Base-by-base conservation (phyloP, 495 filamentous ascomycete genomes). In the Penicillium maclennaniae region DNA sequence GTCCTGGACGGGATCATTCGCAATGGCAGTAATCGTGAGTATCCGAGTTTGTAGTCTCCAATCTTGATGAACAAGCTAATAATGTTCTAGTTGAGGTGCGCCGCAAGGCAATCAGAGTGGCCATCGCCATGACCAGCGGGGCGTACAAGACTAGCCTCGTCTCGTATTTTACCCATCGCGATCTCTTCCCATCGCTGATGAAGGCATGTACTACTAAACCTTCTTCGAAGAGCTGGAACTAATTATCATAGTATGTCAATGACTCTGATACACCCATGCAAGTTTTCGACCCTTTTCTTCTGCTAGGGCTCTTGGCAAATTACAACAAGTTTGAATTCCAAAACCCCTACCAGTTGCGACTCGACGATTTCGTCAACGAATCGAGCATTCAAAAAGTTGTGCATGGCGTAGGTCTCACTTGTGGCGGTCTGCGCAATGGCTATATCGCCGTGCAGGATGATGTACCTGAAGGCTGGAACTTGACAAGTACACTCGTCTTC, bases 271-370 rank as follows among this genome's bases (percentile, higher is more conserved):
- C 76, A 45, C 70, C 79, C 4, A 67, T 77, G 2, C 74, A 83
- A 56, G 81, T 80, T 43, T 76, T 89, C 23, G 82, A 88, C 49
- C 87, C 92, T 1, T 92, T 97, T 52, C 80, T 87, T 26, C 79
- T 97, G 37, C 73, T 96, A 6, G 95, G 92, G 7, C 73, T 96
- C n/a, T 73, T 98, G 49, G 90, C 88, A 58, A 98, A 98, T 70
- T 97, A 97, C 79, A 97, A 97, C 79, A 98, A 97, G 70, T 98
- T 97, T 61, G 93, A 98, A 72, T 90, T 95, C 51, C 93, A 96
- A 69, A 98, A 98, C 58, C 93, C 93, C 7, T 98, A 98, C 62
- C 87, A 92, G 62, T 73, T 95, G 53, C 87, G 92, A 40, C 81
- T 98, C n/a, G 91, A 95, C 64, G 93, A 98, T 66, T 97, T 97